Evolutionary conservation across 139 green algal species (phyloP), one percentile per base, ranked within the genome.

Genomic region (Dunaliella sp.): DNA sequence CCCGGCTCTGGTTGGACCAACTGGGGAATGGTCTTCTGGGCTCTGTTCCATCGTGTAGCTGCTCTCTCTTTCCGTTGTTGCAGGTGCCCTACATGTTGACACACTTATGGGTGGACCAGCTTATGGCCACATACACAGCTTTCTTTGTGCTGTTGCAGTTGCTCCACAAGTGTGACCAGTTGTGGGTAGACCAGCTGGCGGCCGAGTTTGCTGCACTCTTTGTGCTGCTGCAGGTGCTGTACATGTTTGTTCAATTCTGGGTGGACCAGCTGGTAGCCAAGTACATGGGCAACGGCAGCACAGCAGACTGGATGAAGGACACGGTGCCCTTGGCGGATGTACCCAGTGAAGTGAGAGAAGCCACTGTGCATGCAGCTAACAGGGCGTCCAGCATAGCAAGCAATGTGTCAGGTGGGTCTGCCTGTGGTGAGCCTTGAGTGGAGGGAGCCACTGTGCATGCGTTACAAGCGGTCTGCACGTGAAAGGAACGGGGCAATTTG

Each of bases 241-340:
- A 92, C 87, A 88, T 94, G 81, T 91, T 92, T 77, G 89, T 91
- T 25, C 91, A 92, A 87, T 83, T 86, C 1, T 90, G 85, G 88
- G 88, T 90, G 77, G 91, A 94, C 75, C 74, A 88, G 76, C 58
- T 90, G 24, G 91, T 92, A 30, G 77, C 80, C 0, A 33, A 81
- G 0, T 76, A 88, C 28, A 85, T 94, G 37, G 91, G 90, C 7
- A 22, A 36, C 59, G 80, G 88, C 26, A 26, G 7, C 2, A 1
- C 2, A 0, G 7, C 32, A 3, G 36, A 48, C 33, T 91, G 88
- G 88, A 75, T 91, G 83, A 3, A 28, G 78, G 74, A 76, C 37
- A 48, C 25, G 1, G 65, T 89, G 38, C 86, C 26, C 0, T 21
- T 78, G 81, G 32, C 38, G 0, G 26, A 1, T 2, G 76, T 89